Base-by-base conservation (phyloP, 2,329 filamentous ascomycete genomes). In the Fusarium annulatum region DNA sequence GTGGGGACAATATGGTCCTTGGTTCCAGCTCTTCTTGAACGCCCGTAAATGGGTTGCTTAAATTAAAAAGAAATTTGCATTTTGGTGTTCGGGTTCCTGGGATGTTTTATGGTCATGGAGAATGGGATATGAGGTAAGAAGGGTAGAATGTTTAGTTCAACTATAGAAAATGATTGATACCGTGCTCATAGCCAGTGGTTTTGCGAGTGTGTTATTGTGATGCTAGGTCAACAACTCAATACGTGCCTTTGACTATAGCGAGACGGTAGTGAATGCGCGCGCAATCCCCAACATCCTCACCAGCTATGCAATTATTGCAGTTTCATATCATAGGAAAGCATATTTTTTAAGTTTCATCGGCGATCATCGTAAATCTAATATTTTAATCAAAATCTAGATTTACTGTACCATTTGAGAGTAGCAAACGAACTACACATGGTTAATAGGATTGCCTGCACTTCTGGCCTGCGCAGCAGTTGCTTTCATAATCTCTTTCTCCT, bases 1-100 rank as follows among this genome's bases (percentile, higher is more conserved):
- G 70, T 95, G 93, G 93, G 94, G 93, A 34, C 92, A 95, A 75
- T 92, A 92, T 80, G 93, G 94, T 2, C 94, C 95, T 26, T 97
- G 95, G 95, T 87, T 92, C 72, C 88, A 94, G 79, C 87, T 97
- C 85, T 97, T 97, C 85, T 91, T 91, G 85, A 97, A 93, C 80
- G 95, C 94, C 10, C 92, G 95, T 81, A 89, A 91, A 81, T 97
- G 95, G 95, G 93, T 97, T 78, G 94, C 93, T 61, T 90, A 82
- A 64, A 43, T 23, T 18, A 42, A 69, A 67, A 64, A 64, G 21
- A 64, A 61, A 45, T 43, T 36, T 65, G 63, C 48, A 52, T 73
- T 64, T 57, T 19, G 71, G 71, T 74, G 71, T 73, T 74, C 28
- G 30, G 71, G 67, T 69, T 52, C 43, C 42, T 56, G 69, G 59